Evolutionary conservation across 345 rosid genomes (phyloP).

Genomic region (Geranium brycei): DNA sequence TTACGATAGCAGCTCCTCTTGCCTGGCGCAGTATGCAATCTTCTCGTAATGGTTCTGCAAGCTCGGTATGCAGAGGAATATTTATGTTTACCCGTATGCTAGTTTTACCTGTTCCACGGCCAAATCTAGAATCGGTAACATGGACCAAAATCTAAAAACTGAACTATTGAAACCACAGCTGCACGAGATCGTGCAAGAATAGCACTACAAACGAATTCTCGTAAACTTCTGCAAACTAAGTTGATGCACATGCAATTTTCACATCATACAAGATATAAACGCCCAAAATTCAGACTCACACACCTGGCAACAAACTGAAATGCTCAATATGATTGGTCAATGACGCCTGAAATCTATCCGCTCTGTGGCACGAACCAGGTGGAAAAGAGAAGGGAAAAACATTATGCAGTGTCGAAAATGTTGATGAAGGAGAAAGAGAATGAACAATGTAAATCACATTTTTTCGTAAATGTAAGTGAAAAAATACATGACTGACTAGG

Average conservation of each 20-base stretch:
- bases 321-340: constrained; percentile 34
- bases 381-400: constrained; percentile 1
- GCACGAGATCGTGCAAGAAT: not conserved
- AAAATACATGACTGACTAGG: too few species aligned
- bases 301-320: constrained; percentile 75
- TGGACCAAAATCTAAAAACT: not conserved
- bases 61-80: constrained; percentile 51
- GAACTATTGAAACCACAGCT: not conserved
- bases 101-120: constrained; percentile 44
- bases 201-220: not conserved
- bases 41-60: constrained; percentile 71
- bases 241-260: not conserved
- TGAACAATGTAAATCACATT: not conserved
- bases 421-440: not conserved
- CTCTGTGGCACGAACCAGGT: constrained; percentile 32
- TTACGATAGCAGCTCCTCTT: constrained; percentile 60
- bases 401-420: not conserved
- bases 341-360: constrained; percentile 29
- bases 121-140: constrained; percentile 4
- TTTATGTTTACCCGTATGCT: constrained; percentile 48
- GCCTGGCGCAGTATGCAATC: constrained; percentile 73
- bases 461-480: not conserved
- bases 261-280: not conserved
- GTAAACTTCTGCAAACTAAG: not conserved
- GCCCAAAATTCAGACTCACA: not conserved